Evolutionary conservation across 2,329 filamentous ascomycete genomes (phyloP).

Genomic region (Phaeosphaeria sp.): DNA sequence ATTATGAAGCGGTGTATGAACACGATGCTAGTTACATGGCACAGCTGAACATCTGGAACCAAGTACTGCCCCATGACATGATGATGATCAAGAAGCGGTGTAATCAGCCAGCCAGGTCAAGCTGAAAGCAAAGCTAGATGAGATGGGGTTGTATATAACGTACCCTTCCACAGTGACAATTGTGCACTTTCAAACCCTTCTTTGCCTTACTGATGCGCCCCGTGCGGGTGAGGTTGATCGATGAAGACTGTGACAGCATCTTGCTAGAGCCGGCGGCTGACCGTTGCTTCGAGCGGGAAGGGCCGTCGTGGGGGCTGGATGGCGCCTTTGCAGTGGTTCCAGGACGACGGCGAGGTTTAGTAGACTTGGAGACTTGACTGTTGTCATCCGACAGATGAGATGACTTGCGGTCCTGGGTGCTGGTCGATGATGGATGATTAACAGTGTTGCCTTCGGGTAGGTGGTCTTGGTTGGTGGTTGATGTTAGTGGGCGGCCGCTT

Average conservation of each 20-base stretch:
- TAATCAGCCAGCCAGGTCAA: background rate
- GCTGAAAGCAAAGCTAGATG: background rate
- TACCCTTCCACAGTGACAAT: constrained; percentile 58
- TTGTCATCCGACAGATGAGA: constrained; percentile 40
- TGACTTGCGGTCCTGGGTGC: constrained; percentile 26
- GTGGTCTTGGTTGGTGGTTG: constrained; percentile 24
- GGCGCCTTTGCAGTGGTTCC: constrained; percentile 28
- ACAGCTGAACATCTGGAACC: background rate
- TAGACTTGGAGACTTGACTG: constrained; percentile 26
- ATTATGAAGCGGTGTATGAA: background rate
- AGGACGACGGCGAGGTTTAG: constrained; percentile 37
- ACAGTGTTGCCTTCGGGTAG: constrained; percentile 30
- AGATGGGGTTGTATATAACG: constrained; percentile 21
- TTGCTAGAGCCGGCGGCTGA: constrained; percentile 40
- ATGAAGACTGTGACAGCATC: constrained; percentile 32
- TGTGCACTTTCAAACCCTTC: constrained; percentile 55
- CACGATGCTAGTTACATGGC: background rate
- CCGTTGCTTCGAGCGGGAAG: constrained; percentile 40
- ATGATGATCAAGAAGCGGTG: background rate
- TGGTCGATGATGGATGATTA: constrained; percentile 18
- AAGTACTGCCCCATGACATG: background rate
- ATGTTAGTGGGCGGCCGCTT: constrained; percentile 41
- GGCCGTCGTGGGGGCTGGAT: constrained; percentile 32
- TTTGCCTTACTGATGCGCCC: constrained; percentile 57
- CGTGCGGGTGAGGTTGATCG: constrained; percentile 53